phyloP scores from a whole-genome alignment of 805 yeast species.

The Nakazawaea populi region DNA sequence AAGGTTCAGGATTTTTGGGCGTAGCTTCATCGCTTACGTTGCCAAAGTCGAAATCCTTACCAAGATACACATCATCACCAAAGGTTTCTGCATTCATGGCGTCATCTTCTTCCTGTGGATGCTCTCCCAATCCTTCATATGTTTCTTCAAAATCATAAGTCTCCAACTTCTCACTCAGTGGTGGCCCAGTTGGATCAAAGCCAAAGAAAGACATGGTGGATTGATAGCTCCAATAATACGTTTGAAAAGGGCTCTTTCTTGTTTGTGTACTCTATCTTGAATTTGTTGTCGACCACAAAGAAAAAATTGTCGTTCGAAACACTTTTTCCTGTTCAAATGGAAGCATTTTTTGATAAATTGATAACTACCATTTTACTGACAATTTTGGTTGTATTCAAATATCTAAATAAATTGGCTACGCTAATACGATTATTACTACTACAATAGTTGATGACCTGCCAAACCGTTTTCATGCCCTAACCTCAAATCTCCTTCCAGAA shows the following conservation, averaged over 20 bases:
- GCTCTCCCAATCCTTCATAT: constrained; percentile 73
- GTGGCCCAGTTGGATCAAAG: constrained; percentile 43
- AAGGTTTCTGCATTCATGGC: constrained; percentile 79
- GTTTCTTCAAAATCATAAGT: constrained; percentile 77
- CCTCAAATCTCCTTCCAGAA: constrained; percentile 61
- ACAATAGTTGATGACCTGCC: not conserved
- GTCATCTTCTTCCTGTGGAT: constrained; percentile 61
- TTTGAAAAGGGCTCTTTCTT: too few species aligned
- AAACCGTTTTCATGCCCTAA: constrained; percentile 14
- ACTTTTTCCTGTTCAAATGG: not conserved
- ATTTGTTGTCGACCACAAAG: not conserved
- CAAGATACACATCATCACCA: constrained; percentile 48
- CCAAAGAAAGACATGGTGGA: constrained; percentile 62
- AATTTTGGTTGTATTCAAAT: not conserved
- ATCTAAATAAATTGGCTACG: not conserved
- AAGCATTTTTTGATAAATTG: not conserved
- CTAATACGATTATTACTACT: not conserved
- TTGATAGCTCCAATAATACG: not conserved
- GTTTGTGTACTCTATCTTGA: too few species aligned
- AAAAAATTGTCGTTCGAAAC: not conserved
- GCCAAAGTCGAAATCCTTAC: constrained; percentile 64
- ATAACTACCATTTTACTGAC: not conserved
- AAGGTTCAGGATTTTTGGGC: constrained; percentile 16
- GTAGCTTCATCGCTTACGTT: constrained; percentile 17
- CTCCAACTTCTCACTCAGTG: constrained; percentile 22